phyloP scores from a whole-genome alignment of 257 asterid genomes.

The Solanum ossicruentum region DNA sequence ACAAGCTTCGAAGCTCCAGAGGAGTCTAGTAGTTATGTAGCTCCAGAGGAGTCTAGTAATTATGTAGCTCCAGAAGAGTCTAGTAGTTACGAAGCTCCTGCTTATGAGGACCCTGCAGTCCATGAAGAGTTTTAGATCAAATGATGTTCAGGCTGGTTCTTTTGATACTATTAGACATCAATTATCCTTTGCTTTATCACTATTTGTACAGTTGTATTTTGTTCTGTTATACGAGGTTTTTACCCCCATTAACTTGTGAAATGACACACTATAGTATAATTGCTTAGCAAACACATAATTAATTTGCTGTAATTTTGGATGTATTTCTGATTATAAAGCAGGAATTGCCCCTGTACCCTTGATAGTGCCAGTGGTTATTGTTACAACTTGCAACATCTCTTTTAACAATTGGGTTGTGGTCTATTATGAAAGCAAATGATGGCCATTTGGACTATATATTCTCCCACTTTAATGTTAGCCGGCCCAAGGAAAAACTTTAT shows the following conservation, averaged over 20 bases:
- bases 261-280: not conserved
- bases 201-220: not conserved
- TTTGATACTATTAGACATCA: not conserved
- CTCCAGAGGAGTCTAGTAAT: slow-evolving; percentile 22
- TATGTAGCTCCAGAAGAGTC: slow-evolving; percentile 28
- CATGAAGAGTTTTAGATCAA: slow-evolving; percentile 50
- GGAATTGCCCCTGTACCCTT: not conserved
- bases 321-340: not conserved
- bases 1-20: slow-evolving; percentile 6
- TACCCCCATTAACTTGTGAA: not conserved
- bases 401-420: not conserved
- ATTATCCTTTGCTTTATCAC: not conserved
- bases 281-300: not conserved
- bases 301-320: not conserved
- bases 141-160: slow-evolving; percentile 1
- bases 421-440: not conserved
- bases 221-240: not conserved
- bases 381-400: not conserved
- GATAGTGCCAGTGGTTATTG: not conserved
- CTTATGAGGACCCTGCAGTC: slow-evolving; percentile 23
- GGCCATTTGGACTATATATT: not conserved
- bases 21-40: slow-evolving; percentile 26
- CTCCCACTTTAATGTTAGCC: not conserved
- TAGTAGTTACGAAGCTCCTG: slow-evolving; percentile 24
- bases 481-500: not conserved